Base-by-base conservation (phyloP, 2,329 filamentous ascomycete species). In the Trichoderma breve region DNA sequence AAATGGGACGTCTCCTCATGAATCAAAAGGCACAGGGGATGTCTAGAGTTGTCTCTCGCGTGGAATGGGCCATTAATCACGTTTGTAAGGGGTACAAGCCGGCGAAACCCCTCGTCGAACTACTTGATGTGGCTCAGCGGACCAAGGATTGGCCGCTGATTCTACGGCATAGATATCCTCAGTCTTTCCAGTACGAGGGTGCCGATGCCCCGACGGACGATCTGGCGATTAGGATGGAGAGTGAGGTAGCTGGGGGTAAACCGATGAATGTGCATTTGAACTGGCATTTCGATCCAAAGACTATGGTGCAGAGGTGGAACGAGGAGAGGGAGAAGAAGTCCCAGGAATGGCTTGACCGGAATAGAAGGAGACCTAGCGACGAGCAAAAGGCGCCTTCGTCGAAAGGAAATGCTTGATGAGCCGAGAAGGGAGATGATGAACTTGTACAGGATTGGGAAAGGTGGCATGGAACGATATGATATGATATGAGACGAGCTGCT, bases 31-130 rank as follows among this genome's bases (percentile, higher is more conserved):
- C 21, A 34, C 24, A 43, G 24, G 61, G 36, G 18, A 14, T 66
- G 26, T 64, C 61, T n/a, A 71, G 63, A 21, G 57, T 71, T 24
- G 71, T 81, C 11, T 76, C 77, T 4, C 75, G 75, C 36, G 68
- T 78, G 6, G 80, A 82, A 71, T 77, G 77, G 68, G 75, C 75
- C 64, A 78, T 82, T n/a, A 75, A 81, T 15, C 63, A 73, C 9
- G 72, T 65, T 15, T 80, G 78, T 71, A 73, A 75, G 6, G 78
- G 75, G 21, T 81, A 80, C 68, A 70, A 72, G 43, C 79, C 80
- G 21, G 51, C 73, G n/a, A 76, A 77, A 55, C 57, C 76, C 9
- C 79, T 82, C 7, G 76, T 73, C 14, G 72, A 72, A 11, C 71
- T 76, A 3, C 75, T 82, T 18, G 75, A 77, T 34, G 72, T 75